Evolutionary conservation across 345 rosid genomes (phyloP), one percentile per base, ranked within the genome.

Genomic region (Salix caprea): DNA sequence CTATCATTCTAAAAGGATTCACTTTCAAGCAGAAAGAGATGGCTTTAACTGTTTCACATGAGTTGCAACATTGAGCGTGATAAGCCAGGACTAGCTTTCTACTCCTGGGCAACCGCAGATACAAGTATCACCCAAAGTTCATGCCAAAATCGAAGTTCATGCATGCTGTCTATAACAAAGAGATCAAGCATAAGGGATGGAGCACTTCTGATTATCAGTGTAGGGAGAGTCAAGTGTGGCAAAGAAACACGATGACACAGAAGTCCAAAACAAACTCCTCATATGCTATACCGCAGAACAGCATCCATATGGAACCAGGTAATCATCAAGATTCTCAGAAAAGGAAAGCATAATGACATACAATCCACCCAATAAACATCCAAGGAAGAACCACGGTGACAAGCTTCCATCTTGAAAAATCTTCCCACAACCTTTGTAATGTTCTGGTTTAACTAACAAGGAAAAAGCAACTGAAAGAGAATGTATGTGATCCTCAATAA

Each of bases 11-110:
- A 48, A 48, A 24, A 40, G 11, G 28, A 76, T 58, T 62, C 8
- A 34, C 69, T 73, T 65, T 75, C 79, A 74, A n/a, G 23, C 54
- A 77, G 75, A 74, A 81, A 77, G 58, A 36, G 60, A 67, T 36
- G 66, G 48, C 71, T 19, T 34, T 70, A 71, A 58, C 62, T 58
- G 62, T 26, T 58, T 58, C 73, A 37, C 21, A 73, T 15, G 28
- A 58, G 66, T 56, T 39, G n/a, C 48, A 61, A 18, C 42, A 60
- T 40, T 62, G 18, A 26, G 65, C 26, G 28, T 24, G 65, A 80
- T 24, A 34, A 21, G 42, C 72, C 69, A 40, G 34, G 54, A 54
- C 40, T 72, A 46, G 62, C 69, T 16, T 24, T 48, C 34, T 48
- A 32, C 26, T 50, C 23, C 46, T 65, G 60, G 40, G 24, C 39